Base-by-base conservation (phyloP, 2,329 filamentous ascomycete species). In the Botrytis hyacinthi region DNA sequence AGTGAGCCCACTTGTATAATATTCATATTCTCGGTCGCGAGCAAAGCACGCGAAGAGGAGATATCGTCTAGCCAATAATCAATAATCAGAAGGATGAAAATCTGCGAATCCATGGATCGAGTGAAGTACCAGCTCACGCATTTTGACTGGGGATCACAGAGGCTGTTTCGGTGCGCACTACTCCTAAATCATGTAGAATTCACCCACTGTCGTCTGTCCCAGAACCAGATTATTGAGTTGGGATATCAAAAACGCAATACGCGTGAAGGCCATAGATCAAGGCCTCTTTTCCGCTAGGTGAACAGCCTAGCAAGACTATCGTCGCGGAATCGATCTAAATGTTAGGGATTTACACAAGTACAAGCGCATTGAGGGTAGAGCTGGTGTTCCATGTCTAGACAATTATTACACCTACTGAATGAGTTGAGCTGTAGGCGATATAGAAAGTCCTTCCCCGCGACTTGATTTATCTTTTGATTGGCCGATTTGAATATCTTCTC, bases 381-480 rank as follows among this genome's bases (percentile, higher is more conserved):
- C 86, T 86, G 3, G 90, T 87, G 73, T 87, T 89, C 88, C 88
- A 91, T 14, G 88, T 87, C 89, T 89, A 91, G 40, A 89, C 88
- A 8, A 86, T 89, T 75, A 89, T 81, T 10, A 88, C 88, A 70
- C 87, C 87, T 22, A 88, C 88, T 51, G 83, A 85, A 82, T 88
- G 86, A 22, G 82, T 80, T 71, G 82, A 84, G 62, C 88, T 88
- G 77, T 89, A 89, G 8, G 91, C 82, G 63, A 85, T 85, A 82
- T 87, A 91, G 82, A 90, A 91, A 84, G 84, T 74, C 89, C 89
- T 76, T 63, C 44, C 3, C 51, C 89, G 70, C 88, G 88, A 73
- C 84, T 87, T 32, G 79, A 79, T 51, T 80, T 76, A 68, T 80
- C 82, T 20, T 78, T 78, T 81, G 91, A 87, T 32, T 84, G 83